Evolutionary conservation across 345 rosid genomes (phyloP).

Genomic region (Dipteronia sinensis): DNA sequence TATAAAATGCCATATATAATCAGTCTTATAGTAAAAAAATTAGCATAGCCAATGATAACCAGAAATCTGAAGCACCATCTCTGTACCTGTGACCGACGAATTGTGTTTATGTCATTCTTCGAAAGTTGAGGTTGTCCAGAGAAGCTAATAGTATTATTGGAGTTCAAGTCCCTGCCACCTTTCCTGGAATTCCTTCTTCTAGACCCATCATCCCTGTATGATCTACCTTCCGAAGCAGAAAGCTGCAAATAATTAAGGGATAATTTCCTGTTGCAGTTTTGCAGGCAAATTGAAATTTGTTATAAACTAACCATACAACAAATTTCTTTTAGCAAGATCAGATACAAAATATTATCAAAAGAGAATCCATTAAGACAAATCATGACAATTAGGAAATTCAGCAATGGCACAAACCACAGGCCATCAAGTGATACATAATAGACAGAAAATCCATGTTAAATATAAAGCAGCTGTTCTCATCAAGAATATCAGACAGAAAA

Average conservation of each 20-base stretch:
- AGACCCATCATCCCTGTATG: constrained; percentile 52
- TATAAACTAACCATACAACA: constrained; percentile 10
- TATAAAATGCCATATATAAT: constrained; percentile 4
- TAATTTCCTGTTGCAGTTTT: constrained; percentile 67
- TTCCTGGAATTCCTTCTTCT: constrained; percentile 71
- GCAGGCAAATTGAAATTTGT: constrained; percentile 19
- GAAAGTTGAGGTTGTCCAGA: constrained; percentile 65
- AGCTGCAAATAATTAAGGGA: constrained; percentile 77
- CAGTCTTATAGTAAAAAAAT: not conserved
- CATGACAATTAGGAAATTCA: constrained; percentile 5
- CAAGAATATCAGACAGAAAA: not conserved
- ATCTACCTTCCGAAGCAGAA: constrained; percentile 57
- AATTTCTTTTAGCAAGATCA: not conserved
- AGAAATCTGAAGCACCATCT: constrained; percentile 15
- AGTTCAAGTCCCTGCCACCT: constrained; percentile 44
- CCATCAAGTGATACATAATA: not conserved
- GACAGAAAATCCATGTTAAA: not conserved
- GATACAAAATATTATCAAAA: constrained; percentile 11
- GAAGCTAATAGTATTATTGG: constrained; percentile 30
- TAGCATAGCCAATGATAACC: not conserved
- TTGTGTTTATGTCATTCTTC: constrained; percentile 72
- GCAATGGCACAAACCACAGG: not conserved
- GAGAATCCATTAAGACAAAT: not conserved
- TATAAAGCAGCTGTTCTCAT: not conserved
- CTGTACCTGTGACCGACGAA: constrained; percentile 80